Conservation (phyloP, 768 basidiomycete genomes). For the Lentinula edodes region DNA sequence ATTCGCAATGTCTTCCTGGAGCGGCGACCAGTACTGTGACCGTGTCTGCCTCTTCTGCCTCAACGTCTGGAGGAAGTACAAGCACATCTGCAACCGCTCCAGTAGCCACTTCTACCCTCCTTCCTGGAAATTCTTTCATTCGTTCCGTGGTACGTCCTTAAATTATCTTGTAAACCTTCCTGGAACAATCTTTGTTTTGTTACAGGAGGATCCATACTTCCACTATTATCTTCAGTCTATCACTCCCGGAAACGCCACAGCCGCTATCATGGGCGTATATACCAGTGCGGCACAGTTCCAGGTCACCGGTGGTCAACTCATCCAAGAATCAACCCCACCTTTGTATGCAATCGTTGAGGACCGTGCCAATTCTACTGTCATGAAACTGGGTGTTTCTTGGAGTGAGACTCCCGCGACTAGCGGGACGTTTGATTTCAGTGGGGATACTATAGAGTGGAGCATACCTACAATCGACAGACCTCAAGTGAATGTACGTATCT, state of each 20-base stretch:
- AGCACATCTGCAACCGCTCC: slow-evolving; percentile 20
- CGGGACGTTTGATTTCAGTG: slow-evolving; percentile 49
- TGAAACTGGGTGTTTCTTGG: slow-evolving; percentile 47
- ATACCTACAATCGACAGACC: slow-evolving; percentile 42
- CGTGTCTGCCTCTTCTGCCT: slow-evolving; percentile 10
- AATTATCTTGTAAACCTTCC: background rate
- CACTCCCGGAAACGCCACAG: slow-evolving; percentile 24
- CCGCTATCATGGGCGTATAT: slow-evolving; percentile 49
- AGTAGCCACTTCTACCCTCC: slow-evolving; percentile 36
- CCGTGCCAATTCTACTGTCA: slow-evolving; percentile 38
- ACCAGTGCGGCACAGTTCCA: slow-evolving; percentile 52
- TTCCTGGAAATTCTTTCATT: slow-evolving; percentile 48
- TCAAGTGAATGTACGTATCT: slow-evolving; percentile 40
- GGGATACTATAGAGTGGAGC: slow-evolving; percentile 57
- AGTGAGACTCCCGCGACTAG: slow-evolving; percentile 38
- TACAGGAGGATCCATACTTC: slow-evolving; percentile 51
- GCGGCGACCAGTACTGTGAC: slow-evolving; percentile 18
- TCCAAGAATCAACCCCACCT: slow-evolving; percentile 39
- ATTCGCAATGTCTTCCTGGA: slow-evolving; percentile 52
- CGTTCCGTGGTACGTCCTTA: slow-evolving; percentile 41
- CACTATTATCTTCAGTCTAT: slow-evolving; percentile 57
- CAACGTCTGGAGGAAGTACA: slow-evolving; percentile 13
- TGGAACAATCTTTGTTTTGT: background rate
- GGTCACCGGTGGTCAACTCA: slow-evolving; percentile 48
- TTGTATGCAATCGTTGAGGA: slow-evolving; percentile 48